phyloP scores from a whole-genome alignment of 1,284 basidiomycete genomes.

The Melampsora americana region DNA sequence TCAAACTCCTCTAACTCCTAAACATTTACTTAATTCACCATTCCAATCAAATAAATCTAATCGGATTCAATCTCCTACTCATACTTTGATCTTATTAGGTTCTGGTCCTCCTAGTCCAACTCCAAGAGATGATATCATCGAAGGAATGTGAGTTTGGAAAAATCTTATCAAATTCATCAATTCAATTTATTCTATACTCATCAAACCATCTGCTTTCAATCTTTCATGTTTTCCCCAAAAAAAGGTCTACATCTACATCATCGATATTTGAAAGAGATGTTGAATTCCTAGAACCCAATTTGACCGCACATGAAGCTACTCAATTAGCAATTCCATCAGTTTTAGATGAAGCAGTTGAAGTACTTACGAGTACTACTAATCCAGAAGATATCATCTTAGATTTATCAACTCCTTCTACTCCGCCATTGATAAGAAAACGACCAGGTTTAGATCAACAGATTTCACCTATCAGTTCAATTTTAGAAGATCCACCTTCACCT shows the following conservation, averaged over 20 bases:
- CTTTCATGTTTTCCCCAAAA: not conserved
- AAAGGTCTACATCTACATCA: constrained; percentile 17
- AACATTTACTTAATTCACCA: not conserved
- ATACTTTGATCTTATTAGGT: not conserved
- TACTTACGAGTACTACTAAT: not conserved
- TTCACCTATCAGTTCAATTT: not conserved
- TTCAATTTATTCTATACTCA: no score
- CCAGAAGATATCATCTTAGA: constrained; percentile 14
- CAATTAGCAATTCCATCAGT: constrained; percentile 26
- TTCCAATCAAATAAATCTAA: not conserved
- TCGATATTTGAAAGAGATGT: constrained; percentile 34
- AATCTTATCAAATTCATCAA: not conserved
- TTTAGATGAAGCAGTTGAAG: constrained; percentile 29
- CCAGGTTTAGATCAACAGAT: not conserved
- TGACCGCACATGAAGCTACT: constrained; percentile 28
- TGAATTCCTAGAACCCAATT: constrained; percentile 10
- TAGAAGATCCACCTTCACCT: constrained; percentile 9
- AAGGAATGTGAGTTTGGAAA: constrained; percentile 28
- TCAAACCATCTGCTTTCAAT: not conserved
- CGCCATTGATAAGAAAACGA: not conserved
- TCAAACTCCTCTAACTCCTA: not conserved
- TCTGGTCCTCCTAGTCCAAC: constrained; percentile 15
- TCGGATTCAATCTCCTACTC: constrained; percentile 1
- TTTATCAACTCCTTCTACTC: constrained; percentile 12
- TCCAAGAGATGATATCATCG: constrained; percentile 33